phyloP scores from a whole-genome alignment of 1,284 basidiomycete genomes.

The Golubevia pallescens region DNA sequence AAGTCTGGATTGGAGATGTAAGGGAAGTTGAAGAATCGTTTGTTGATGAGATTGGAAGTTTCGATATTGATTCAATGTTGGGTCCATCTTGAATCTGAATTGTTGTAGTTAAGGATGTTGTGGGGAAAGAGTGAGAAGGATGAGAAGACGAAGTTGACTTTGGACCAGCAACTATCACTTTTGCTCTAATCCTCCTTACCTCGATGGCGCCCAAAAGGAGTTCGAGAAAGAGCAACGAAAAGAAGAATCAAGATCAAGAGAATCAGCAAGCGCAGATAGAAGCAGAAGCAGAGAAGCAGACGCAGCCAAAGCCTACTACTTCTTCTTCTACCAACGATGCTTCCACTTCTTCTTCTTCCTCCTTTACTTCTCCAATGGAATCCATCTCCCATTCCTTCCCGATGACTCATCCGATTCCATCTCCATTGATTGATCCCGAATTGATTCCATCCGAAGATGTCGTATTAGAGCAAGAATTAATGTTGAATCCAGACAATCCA shows the following conservation, averaged over 20 bases:
- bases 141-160: too few relatives aligned
- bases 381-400: slow-evolving; percentile 23
- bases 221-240: background rate
- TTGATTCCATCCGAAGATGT: slow-evolving; percentile 51
- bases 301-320: background rate
- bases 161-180: too few relatives aligned
- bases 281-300: background rate
- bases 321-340: too few relatives aligned
- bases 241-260: background rate
- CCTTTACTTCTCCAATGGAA: slow-evolving; percentile 12
- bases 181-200: too few relatives aligned
- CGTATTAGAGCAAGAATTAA: slow-evolving; percentile 55
- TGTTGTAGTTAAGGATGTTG: too few relatives aligned
- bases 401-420: slow-evolving; percentile 41
- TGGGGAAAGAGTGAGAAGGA: too few relatives aligned
- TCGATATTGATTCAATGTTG: too few relatives aligned
- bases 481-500: slow-evolving; percentile 53
- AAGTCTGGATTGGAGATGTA: too few relatives aligned
- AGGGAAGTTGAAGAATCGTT: too few relatives aligned
- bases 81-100: too few relatives aligned
- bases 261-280: background rate
- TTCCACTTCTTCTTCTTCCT: background rate
- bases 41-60: too few relatives aligned
- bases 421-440: slow-evolving; percentile 32
- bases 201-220: background rate